Conservation (phyloP, 2,329 filamentous ascomycete species). For the Neopestalotiopsis sp. region DNA sequence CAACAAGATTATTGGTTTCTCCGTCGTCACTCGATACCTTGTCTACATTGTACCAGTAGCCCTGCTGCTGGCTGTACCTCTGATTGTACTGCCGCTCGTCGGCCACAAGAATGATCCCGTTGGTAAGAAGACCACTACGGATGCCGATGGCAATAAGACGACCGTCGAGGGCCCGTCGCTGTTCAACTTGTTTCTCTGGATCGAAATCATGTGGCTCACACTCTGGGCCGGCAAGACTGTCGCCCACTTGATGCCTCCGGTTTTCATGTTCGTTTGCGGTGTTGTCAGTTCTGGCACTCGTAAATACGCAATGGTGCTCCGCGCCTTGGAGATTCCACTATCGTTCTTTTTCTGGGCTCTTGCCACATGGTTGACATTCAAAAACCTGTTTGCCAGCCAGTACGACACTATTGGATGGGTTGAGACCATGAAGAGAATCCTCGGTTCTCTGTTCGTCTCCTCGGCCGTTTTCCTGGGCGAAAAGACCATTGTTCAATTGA, state of each 20-base stretch:
- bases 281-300: constrained; percentile 72
- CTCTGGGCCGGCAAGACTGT: constrained; percentile 72
- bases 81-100: constrained; percentile 59
- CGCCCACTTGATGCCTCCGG: constrained; percentile 61
- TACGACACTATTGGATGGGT: constrained; percentile 54
- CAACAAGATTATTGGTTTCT: constrained; percentile 67
- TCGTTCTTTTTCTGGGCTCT: constrained; percentile 74
- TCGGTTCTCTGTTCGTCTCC: constrained; percentile 71
- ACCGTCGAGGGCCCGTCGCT: constrained; percentile 50
- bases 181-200: constrained; percentile 70
- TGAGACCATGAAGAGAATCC: constrained; percentile 64
- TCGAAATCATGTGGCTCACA: constrained; percentile 70
- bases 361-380: constrained; percentile 66
- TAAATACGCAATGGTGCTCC: constrained; percentile 71
- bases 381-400: constrained; percentile 50
- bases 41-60: constrained; percentile 71
- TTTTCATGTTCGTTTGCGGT: constrained; percentile 73
- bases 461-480: constrained; percentile 76
- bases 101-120: constrained; percentile 45
- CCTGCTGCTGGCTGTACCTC: constrained; percentile 63
- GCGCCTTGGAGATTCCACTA: constrained; percentile 67
- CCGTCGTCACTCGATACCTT: constrained; percentile 68
- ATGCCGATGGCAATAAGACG: constrained; percentile 26
- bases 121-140: constrained; percentile 35
- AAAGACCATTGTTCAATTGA: constrained; percentile 79